Conservation (phyloP, 2,329 filamentous ascomycete genomes). For the Grosmannia clavigera region DNA sequence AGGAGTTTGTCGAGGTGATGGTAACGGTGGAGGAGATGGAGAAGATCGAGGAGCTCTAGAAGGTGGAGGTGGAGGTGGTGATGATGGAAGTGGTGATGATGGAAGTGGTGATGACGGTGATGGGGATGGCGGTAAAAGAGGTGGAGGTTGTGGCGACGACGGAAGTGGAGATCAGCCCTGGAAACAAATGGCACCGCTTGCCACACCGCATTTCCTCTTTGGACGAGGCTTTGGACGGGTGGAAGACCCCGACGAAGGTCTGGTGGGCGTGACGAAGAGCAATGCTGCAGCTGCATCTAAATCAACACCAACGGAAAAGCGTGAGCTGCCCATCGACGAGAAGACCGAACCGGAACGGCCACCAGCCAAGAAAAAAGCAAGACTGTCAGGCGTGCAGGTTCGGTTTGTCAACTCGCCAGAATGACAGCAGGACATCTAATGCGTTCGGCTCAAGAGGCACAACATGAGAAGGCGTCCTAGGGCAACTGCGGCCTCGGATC, state of each 20-base stretch:
- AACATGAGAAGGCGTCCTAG: too few relatives aligned
- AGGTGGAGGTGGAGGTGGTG: background rate
- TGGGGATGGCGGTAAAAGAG: background rate
- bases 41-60: background rate
- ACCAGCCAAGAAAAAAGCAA: background rate
- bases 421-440: background rate
- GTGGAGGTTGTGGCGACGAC: background rate
- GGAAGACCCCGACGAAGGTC: slow-evolving; percentile 32
- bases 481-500: too few relatives aligned
- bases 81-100: background rate
- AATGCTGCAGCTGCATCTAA: background rate
- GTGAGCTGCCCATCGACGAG: background rate
- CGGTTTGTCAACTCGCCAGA: slow-evolving; percentile 1
- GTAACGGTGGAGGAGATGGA: background rate
- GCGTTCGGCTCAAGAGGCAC: too few relatives aligned
- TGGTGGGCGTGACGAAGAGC: slow-evolving; percentile 13
- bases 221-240: slow-evolving; percentile 33
- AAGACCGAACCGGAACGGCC: background rate
- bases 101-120: too few relatives aligned
- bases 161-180: slow-evolving; percentile 17
- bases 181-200: slow-evolving; percentile 36
- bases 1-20: background rate
- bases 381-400: background rate
- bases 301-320: background rate
- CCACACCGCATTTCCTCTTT: slow-evolving; percentile 36